Evolutionary conservation across 345 rosid species (phyloP), one percentile per base, ranked within the genome.

Genomic region (Brassica juncea): DNA sequence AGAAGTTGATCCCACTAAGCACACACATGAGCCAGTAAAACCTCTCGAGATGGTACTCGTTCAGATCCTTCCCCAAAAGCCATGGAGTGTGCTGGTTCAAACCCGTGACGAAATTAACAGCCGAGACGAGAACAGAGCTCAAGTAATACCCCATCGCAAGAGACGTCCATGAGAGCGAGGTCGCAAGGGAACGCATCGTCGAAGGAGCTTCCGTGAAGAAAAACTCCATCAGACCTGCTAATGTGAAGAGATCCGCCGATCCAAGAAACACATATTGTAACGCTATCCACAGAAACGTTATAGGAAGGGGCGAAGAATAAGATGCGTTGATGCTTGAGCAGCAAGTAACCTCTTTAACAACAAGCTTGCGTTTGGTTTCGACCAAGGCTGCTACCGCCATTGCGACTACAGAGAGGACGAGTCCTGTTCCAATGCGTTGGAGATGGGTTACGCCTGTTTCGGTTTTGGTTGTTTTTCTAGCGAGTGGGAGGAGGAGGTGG

Each of bases 191-290:
- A 74, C 97, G 88, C 99, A 91, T 94, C 71, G 90, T 84, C 21
- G 73, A 66, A 11, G 97, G 94, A 34, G 97, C 93, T 76, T 91
- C 97, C 0, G 94, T 89, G 87, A 94, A 94, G 89, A 92, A 91
- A 81, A 92, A 89, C 27, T 94, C 97, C 97, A 94, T 88, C 97
- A 89, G 88, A 15, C 97, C 99, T 0, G 97, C 95, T 72, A 92
- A 82, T 9, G 91, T 89, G 88, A 94, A 92, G 32, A 94, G 88
- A 81, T 94, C 99, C 6, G 97, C 99, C n/a, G 99, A 92, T 73
- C 99, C 97, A 11, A 94, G 94, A 83, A 94, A 91, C 85, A 94
- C 72, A 77, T 91, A 92, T 73, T 92, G 99, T 76, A 91, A 68
- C 27, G 97, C 91, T 15, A 94, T 76, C 99, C 99, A 92, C 8